A percentile compares a stretch with the other conserved stretches of the same genome.
phyloP scores from a whole-genome alignment of 352 stramenopile genomes.

The Blastocystis sp. region DNA sequence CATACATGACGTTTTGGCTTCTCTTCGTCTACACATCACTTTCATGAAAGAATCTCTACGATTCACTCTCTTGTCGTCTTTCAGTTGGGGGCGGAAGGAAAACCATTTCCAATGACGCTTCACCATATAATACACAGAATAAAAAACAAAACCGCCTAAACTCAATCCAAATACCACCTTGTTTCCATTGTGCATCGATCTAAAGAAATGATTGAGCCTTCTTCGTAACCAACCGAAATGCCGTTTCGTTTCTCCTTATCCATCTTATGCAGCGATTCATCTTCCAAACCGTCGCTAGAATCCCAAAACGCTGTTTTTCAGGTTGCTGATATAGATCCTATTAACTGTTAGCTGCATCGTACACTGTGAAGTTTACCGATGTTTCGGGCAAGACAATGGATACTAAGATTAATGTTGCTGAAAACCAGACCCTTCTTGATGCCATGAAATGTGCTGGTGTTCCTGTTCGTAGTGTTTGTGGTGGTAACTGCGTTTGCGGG shows the following conservation, averaged over 20 bases:
- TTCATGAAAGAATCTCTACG: no score
- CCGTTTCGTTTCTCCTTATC: not conserved
- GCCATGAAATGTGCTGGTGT: not conserved
- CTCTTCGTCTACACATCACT: not conserved
- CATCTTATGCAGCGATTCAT: not conserved
- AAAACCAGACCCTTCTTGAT: not conserved
- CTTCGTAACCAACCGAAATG: not conserved
- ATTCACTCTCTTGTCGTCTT: no score
- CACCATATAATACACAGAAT: not conserved
- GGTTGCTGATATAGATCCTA: not conserved
- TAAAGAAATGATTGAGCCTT: not conserved
- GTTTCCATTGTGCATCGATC: not conserved
- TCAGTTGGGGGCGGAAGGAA: no score
- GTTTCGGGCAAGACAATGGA: not conserved
- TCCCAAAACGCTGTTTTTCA: not conserved
- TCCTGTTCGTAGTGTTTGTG: not conserved
- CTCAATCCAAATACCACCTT: not conserved
- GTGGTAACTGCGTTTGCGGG: conserved; percentile 12
- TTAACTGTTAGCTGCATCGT: not conserved
- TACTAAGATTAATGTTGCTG: not conserved
- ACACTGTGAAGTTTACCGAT: not conserved
- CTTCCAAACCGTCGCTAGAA: not conserved
- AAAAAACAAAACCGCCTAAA: not conserved
- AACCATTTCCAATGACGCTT: not conserved
- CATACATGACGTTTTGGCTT: not conserved